Base-by-base conservation (phyloP, 1,284 basidiomycete genomes). In the Baeospora myosura region DNA sequence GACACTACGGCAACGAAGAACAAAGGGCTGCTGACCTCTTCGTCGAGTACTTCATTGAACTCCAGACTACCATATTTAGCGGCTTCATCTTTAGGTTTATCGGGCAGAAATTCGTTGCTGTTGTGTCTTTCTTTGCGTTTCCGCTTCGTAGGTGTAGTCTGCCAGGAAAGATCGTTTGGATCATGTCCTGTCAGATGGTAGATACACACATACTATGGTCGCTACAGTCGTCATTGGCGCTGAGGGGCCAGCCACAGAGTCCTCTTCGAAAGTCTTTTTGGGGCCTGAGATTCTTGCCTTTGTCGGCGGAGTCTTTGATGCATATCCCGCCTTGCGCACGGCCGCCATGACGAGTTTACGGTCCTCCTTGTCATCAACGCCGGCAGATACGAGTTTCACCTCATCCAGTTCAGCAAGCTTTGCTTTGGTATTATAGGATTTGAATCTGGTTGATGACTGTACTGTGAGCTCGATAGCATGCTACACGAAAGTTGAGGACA, bases 31-130 rank as follows among this genome's bases (percentile, higher is more conserved):
- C 65, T 26, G 50, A 83, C 82, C 61, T 78, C 66, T 54, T 86
- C 84, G 49, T 87, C 79, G 39, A 80, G 53, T 12, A 82, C 60
- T 52, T 90, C 87, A 30, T 76, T 69, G 50, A 90, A 91, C 24
- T 84, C 76, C 29, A 87, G 64, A 49, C 67, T 80, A 22, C 71
- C 74, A 47, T 69, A 64, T 16, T 54, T 48, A 32, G 68, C 62
- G 8, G 66, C 69, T 49, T 78, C 75, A 41, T 81, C 73, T 7
- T 51, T 40, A 20, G 71, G 66, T 18, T 59, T 63, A 41, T 66
- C 63, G 3, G 81, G 78, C n/a, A 88, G 58, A 42, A 76, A 71
- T 44, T 78, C 74, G 50, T 86, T 81, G 38, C 66, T 52, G 43
- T 74, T 70, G 37, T 67, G 63, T 38, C 65, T 63, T 24, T 68